phyloP scores from a whole-genome alignment of 2,329 filamentous ascomycete species.

The Aspergillus sclerotialis region DNA sequence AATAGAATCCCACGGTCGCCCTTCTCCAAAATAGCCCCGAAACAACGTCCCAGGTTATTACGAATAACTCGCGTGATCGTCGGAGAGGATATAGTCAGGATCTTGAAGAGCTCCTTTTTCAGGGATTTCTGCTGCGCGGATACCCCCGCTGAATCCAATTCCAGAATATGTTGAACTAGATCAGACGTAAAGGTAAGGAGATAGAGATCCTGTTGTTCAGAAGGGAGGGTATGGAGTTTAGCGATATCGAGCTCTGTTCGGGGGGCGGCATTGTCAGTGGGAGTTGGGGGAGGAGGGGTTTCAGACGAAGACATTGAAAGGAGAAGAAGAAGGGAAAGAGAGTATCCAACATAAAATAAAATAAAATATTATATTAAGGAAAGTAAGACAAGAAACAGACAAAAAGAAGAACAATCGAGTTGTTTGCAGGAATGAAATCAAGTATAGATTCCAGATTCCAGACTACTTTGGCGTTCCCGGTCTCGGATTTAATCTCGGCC shows the following conservation, averaged over 20 bases:
- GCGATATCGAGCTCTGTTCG: constrained; percentile 69
- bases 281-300: constrained; percentile 24
- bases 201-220: constrained; percentile 93
- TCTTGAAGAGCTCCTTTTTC: constrained; percentile 90
- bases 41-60: constrained; percentile 78
- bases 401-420: too few relatives aligned
- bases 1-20: constrained; percentile 89
- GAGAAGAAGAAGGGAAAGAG: constrained; percentile 5
- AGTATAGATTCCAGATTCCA: too few relatives aligned
- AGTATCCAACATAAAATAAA: constrained; percentile 8
- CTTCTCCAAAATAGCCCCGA: constrained; percentile 72
- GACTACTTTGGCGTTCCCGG: too few relatives aligned
- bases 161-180: constrained; percentile 68
- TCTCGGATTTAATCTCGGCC: too few relatives aligned
- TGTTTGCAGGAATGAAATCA: too few relatives aligned
- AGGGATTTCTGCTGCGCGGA: constrained; percentile 84
- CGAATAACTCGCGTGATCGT: constrained; percentile 81
- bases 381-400: constrained; percentile 5
- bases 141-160: constrained; percentile 68
- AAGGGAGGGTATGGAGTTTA: constrained; percentile 81
- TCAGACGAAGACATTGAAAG: constrained; percentile 35
- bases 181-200: constrained; percentile 82
- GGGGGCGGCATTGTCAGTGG: constrained; percentile 27
- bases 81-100: constrained; percentile 75
- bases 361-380: constrained; percentile 2